These are phyloP conservation scores for Candolleomyces eurysporus DNA, from an alignment of 768 basidiomycete species.

Conservation along the genomic window DNA sequence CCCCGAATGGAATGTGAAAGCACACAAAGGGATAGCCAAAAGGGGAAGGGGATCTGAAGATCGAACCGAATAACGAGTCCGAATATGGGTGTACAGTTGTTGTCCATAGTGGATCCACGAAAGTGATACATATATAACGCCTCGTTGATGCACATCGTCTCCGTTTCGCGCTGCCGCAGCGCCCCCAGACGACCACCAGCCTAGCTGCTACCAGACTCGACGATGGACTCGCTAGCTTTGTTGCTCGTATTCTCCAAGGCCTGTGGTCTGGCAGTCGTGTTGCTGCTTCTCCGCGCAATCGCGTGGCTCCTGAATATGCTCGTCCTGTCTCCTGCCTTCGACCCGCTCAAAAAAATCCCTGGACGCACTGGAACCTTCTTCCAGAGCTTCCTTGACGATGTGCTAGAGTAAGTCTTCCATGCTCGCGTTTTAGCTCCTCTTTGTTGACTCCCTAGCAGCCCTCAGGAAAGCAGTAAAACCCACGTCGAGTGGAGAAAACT, in stretches of 20 bases:
- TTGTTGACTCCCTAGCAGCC: slow-evolving; percentile 28
- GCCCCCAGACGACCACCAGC: background rate
- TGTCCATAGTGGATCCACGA: no score
- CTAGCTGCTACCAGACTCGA: background rate
- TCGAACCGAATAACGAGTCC: background rate
- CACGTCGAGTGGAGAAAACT: slow-evolving; percentile 42
- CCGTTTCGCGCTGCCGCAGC: background rate
- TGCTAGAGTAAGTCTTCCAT: slow-evolving; percentile 43
- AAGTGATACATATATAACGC: background rate
- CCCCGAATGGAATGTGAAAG: background rate
- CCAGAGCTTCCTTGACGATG: slow-evolving; percentile 42
- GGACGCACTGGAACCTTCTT: slow-evolving; percentile 43
- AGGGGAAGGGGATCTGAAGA: background rate
- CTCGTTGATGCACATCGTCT: background rate
- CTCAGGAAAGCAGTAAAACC: slow-evolving; percentile 36
- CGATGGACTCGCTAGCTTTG: background rate
- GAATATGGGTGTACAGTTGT: no score
- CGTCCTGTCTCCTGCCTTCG: slow-evolving; percentile 41
- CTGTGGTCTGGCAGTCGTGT: slow-evolving; percentile 23
- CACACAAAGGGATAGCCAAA: background rate
- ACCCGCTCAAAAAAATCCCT: slow-evolving; percentile 47
- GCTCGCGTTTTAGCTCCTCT: background rate
- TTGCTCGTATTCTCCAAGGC: slow-evolving; percentile 19
- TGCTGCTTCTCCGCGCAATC: slow-evolving; percentile 33
- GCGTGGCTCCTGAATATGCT: slow-evolving; percentile 44